Conservation (phyloP, 2,329 filamentous ascomycete genomes). For the Beauveria scarabaeidicola region DNA sequence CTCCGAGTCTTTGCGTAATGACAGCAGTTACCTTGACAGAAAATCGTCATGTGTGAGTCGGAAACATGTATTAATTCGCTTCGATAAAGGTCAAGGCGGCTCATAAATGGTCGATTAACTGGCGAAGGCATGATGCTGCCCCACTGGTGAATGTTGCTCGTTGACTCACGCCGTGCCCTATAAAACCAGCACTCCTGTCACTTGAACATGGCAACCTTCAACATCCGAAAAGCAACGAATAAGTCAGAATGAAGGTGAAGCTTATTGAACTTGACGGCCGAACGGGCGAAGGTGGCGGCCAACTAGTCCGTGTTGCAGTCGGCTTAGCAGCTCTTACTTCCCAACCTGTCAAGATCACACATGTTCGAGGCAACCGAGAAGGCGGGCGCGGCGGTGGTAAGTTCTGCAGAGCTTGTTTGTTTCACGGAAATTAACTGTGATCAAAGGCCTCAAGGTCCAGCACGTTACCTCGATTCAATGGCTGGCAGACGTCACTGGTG, state of each 20-base stretch:
- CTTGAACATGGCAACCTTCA: background rate
- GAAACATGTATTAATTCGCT: background rate
- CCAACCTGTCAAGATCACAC: slow-evolving; percentile 42
- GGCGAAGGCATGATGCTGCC: slow-evolving; percentile 1
- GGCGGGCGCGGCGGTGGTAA: slow-evolving; percentile 21
- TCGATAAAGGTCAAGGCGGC: too few relatives aligned
- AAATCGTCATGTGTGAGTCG: background rate
- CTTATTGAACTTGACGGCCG: slow-evolving; percentile 45
- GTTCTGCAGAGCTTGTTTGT: background rate
- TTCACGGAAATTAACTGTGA: background rate
- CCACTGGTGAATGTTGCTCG: background rate
- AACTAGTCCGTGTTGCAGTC: slow-evolving; percentile 49
- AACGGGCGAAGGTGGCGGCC: slow-evolving; percentile 54
- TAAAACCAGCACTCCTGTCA: background rate
- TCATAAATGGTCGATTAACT: background rate
- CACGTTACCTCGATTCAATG: slow-evolving; percentile 49
- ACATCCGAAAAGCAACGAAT: background rate
- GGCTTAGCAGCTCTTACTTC: slow-evolving; percentile 47
- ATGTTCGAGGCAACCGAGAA: slow-evolving; percentile 47
- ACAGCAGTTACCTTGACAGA: background rate
- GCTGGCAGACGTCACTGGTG: slow-evolving; percentile 43
- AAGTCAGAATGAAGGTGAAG: slow-evolving; percentile 18
- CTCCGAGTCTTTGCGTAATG: background rate
- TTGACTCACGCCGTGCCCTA: slow-evolving; percentile 8
- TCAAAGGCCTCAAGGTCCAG: slow-evolving; percentile 49